Base-by-base conservation (phyloP, 768 basidiomycete genomes). In the Boletus bicolor region DNA sequence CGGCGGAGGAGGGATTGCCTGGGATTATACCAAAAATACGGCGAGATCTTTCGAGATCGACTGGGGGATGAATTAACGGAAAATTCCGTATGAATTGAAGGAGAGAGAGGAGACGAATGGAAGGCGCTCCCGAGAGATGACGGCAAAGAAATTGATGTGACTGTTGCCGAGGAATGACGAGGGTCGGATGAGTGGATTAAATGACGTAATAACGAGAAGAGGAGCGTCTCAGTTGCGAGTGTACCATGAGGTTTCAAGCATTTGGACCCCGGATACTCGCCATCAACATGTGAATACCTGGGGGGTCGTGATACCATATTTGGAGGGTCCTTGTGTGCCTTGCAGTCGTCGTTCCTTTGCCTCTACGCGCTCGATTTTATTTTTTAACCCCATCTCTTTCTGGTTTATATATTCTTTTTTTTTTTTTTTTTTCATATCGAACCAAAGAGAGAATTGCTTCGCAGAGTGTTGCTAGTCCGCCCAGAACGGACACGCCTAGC, bases 251-350 rank as follows among this genome's bases (percentile, higher is more conserved):
- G 66, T 46, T 19, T 19, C 12, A 11, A 43, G 24, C 3, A 14
- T 11, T 30, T 0, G 30, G 61, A 60, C 70, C 71, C 55, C 62
- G 32, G 28, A 21, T 21, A 71, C 52, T 11, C 1, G 0, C 0
- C 0, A 4, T 26, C n/a, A 51, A 62, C 71, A 72, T 71, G 67
- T 68, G 67, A 71, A 72, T 55, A 30, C 35, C 2, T 1, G 26
- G 44, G 67, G 64, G 66, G 66, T 67, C 56, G 43, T 35, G 2
- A 37, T 61, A 0, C 61, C 37, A 7, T 1, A 58, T 60, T 7
- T 30, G 44, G 56, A 0, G 67, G 68, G 66, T 59, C 66, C 55
- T 52, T 17, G 44, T 35, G 58, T 66, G 52, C 53, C 58, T 65
- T 62, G 55, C 47, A 26, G 55, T 49, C 10, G 47, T 24, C 19